Evolutionary conservation across 2,329 filamentous ascomycete genomes (phyloP), one percentile per base, ranked within the genome.

Genomic region (Byssochlamys sp.): DNA sequence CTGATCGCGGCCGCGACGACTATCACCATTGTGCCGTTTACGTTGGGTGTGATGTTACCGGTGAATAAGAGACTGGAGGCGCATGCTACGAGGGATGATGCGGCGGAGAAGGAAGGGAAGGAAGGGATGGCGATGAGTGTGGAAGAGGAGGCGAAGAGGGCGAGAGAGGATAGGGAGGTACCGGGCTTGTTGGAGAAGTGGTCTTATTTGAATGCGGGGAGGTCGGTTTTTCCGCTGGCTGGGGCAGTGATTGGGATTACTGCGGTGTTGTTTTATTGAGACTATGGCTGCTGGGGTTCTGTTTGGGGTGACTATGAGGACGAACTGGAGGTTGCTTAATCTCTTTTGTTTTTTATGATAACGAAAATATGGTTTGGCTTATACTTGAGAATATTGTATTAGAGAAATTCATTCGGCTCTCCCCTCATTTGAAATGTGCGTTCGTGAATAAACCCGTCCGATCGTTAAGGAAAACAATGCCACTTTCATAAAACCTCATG

Each of bases 11-110:
- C 66, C 5, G 57, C 59, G 12, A 33, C 73, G 56, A 67, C 66
- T 7, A 1, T 71, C 9, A 61, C 63, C 1, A 71, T 73, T 56
- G 64, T 71, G 3, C 72, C 72, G 14, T 74, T 60, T 55, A 74
- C 72, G 12, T 1, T 69, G 0, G 48, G 58, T 2, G 52, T 57
- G 2, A 74, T 75, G 68, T 31, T 29, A 1, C 48, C 57, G 12
- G 68, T 67, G 26, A 74, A 73, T 59, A 60, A 59, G 33, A 48
- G 35, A 7, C 59, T 75, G 53, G 28, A 65, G 35, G 63, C 61
- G n/a, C 63, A 62, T 35, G 66, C 68, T 10, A 31, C 57, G 3
- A 12, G 24, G 24, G 55, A 53, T 19, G 27, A 58, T 63, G 61
- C 60, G 33, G 63, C 64, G 7, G 53, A 58, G 11, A 61, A 59